These are phyloP conservation scores for Pythium folliculosum DNA, from an alignment of 352 stramenopile genomes.

Conservation along the genomic window DNA sequence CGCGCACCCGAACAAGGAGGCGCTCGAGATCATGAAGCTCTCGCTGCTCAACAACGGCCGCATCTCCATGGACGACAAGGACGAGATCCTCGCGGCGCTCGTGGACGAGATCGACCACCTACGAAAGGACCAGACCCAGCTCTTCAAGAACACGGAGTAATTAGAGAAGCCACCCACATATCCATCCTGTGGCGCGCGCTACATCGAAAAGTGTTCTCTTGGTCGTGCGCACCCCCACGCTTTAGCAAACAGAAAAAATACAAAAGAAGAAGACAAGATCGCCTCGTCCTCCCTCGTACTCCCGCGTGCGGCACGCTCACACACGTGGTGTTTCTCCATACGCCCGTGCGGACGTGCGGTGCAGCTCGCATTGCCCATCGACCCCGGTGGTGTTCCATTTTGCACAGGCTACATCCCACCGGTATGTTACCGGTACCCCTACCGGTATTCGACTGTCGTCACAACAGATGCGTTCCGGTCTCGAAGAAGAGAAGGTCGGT, in stretches of 20 bases:
- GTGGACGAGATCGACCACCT: slow-evolving; percentile 83
- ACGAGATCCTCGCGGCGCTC: slow-evolving; percentile 80
- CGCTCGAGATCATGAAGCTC: slow-evolving; percentile 89
- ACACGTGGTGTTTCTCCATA: too few species aligned
- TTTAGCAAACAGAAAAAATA: too few species aligned
- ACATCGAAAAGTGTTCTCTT: too few species aligned
- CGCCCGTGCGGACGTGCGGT: too few species aligned
- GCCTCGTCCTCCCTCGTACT: too few species aligned
- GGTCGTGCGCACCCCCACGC: background rate
- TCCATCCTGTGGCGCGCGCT: too few species aligned
- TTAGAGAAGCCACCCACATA: slow-evolving; percentile 18
- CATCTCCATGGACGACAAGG: slow-evolving; percentile 89
- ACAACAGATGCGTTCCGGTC: background rate
- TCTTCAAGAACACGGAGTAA: slow-evolving; percentile 79
- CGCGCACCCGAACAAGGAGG: slow-evolving; percentile 75
- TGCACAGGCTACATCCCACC: background rate
- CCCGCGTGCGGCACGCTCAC: too few species aligned
- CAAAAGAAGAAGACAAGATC: too few species aligned
- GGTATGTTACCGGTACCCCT: background rate
- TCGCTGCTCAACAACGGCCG: slow-evolving; percentile 88
- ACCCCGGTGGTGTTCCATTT: too few species aligned
- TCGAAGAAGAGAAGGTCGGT: too few species aligned
- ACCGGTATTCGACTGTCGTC: background rate
- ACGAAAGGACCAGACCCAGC: slow-evolving; percentile 82
- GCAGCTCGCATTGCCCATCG: too few species aligned